Base-by-base conservation (phyloP, 2,329 filamentous ascomycete genomes). In the Tolypocladium guangdongense region DNA sequence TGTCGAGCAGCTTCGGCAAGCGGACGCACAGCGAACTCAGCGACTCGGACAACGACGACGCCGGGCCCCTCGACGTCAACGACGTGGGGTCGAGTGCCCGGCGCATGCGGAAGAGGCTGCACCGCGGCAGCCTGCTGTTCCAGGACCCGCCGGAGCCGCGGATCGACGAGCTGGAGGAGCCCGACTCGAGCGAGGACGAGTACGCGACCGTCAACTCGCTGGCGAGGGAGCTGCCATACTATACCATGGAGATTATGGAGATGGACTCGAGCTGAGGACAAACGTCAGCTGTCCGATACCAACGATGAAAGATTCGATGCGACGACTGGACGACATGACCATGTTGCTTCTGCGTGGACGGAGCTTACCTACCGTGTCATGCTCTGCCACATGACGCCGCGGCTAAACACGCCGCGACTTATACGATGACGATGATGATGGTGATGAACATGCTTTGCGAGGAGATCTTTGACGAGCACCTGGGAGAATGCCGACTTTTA, bases 131-230 rank as follows among this genome's bases (percentile, higher is more conserved):
- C 55, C 59, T 77, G n/a, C 68, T 73, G 30, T 77, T 78, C 57
- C 69, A 74, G 22, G 76, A 79, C 54, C 75, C 76, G 35, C 74
- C 74, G 12, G 70, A 71, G 49, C 74, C 74, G 12, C 70, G 74
- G 38, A 80, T 80, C 54, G 75, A 78, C 38, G 77, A 80, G 64
- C 67, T 77, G 1, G 77, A 79, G 18, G 77, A 80, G 62, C 77
- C 77, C 12, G 70, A 73, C 54, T 77, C 74, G 27, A 71, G 70
- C 54, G 74, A 75, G 27, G 74, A 76, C 41, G 73, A 75, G 50
- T 64, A 64, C 46, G 60, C 68, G 16, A 65, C 71, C 11, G 68
- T 71, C 24, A 67, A 73, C 51, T 62, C 66, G n/a, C 65, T 78
- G 20, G 74, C 74, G 5, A 69, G 69, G 50, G 75, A 79, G 61